Base-by-base conservation (phyloP, 768 basidiomycete genomes). In the Lactarius tabidus region DNA sequence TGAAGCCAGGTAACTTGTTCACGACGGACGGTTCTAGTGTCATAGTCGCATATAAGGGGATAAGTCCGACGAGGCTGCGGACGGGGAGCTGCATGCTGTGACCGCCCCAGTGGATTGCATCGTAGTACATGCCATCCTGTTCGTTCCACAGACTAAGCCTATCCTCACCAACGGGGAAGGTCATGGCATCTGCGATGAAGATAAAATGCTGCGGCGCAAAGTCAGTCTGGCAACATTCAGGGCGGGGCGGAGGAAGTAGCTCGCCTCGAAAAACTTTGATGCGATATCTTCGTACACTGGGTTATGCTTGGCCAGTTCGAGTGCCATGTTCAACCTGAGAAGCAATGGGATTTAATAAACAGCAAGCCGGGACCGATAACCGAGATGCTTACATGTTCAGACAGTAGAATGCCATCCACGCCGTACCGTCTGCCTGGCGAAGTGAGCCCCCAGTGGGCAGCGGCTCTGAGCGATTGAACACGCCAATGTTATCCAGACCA, bases 401-500 rank as follows among this genome's bases (percentile, higher is more conserved):
- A 70, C 89, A 94, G 76, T 96, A 99, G 79, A 98, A 99, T 36
- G 95, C 97, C 97, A 99, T 99, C 97, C 97, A 99, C 0, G 96
- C 93, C 7, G 97, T 99, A 10, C 96, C 96, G 74, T 99, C 97
- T 9, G 97, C 95, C 77, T 99, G 97, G 60, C 96, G 94, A 64
- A 99, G 80, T 20, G 79, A 85, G 10, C 97, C 97, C 38, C 96
- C 96, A 6, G 95, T 98, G 8, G 97, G 97, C 29, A 99, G 78
- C 31, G 94, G 92, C 75, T 99, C 97, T 2, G 94, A 97, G 55
- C 97, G 89, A 78, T 99, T 99, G 81, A 99, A 99, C 7, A 93
- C 86, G 15, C 95, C 95, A 67, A 99, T 98, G 72, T 99, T 99
- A 79, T 99, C 97, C 48, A 99, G 80, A 35, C 97, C 97, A 43